phyloP scores from a whole-genome alignment of 768 basidiomycete species.

The Lentinula raphanica region DNA sequence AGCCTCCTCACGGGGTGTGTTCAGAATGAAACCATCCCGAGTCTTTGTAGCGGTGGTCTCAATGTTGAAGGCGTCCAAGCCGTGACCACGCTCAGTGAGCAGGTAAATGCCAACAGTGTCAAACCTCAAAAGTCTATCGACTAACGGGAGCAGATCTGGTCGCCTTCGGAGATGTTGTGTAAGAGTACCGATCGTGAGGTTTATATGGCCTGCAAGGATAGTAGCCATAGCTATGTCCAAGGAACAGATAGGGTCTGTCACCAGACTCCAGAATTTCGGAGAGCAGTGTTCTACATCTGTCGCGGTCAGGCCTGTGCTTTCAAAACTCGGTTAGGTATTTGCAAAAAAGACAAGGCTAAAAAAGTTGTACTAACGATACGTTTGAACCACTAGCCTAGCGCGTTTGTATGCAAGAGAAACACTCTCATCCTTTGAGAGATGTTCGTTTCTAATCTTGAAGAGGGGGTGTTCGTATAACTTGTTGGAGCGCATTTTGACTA shows the following conservation, averaged over 20 bases:
- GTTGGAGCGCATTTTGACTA: conserved; percentile 27
- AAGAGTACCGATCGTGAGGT: conserved; percentile 49
- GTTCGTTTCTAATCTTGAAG: conserved; percentile 38
- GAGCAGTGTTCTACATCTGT: conserved; percentile 46
- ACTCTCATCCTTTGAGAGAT: conserved; percentile 40
- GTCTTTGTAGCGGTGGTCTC: conserved; percentile 56
- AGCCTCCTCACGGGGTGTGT: conserved; percentile 54
- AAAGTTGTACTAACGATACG: conserved; percentile 35
- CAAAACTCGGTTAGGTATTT: conserved; percentile 2
- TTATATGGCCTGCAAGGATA: conserved; percentile 46
- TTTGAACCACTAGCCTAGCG: conserved; percentile 42
- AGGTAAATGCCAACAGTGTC: conserved; percentile 51
- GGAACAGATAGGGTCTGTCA: conserved; percentile 47
- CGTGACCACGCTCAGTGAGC: conserved; percentile 53
- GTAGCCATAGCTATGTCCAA: conserved; percentile 50
- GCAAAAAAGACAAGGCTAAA: background rate
- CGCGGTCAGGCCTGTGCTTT: conserved; percentile 32
- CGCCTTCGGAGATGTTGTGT: conserved; percentile 42
- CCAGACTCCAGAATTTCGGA: conserved; percentile 46
- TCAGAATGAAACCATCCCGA: conserved; percentile 44
- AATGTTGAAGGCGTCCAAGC: conserved; percentile 55
- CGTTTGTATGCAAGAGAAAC: conserved; percentile 46
- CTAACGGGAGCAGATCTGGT: conserved; percentile 44
- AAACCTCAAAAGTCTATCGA: conserved; percentile 44
- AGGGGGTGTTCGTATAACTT: conserved; percentile 40